Conservation (phyloP, 805 yeast genomes). For the Danielia oregonensis region DNA sequence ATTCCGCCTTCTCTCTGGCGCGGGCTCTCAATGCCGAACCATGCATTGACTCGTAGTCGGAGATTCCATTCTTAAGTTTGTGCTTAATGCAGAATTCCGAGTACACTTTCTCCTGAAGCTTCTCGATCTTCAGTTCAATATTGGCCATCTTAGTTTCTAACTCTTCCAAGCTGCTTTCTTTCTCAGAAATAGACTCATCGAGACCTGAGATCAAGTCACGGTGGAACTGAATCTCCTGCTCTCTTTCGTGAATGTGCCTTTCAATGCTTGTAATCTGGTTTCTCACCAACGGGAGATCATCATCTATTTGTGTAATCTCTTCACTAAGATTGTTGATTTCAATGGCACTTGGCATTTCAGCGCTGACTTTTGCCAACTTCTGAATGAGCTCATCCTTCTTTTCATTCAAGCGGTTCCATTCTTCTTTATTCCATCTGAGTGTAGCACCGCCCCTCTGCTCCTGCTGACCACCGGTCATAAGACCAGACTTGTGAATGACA, state of each 20-base stretch:
- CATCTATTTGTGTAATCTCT: slow-evolving; percentile 45
- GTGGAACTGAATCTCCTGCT: slow-evolving; percentile 52
- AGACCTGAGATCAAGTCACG: slow-evolving; percentile 20
- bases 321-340: slow-evolving; percentile 55
- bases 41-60: slow-evolving; percentile 67
- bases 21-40: slow-evolving; percentile 55
- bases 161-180: slow-evolving; percentile 12
- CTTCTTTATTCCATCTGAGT: slow-evolving; percentile 70
- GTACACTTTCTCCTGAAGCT: slow-evolving; percentile 46
- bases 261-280: slow-evolving; percentile 41
- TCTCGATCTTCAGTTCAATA: slow-evolving; percentile 14
- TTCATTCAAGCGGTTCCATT: slow-evolving; percentile 49
- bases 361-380: slow-evolving; percentile 48
- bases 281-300: slow-evolving; percentile 42
- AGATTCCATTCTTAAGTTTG: slow-evolving; percentile 48
- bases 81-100: slow-evolving; percentile 50
- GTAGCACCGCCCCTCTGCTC: slow-evolving; percentile 36
- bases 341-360: slow-evolving; percentile 48
- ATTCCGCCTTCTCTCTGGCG: slow-evolving; percentile 58
- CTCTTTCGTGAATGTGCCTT: slow-evolving; percentile 42
- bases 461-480: slow-evolving; percentile 87
- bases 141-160: slow-evolving; percentile 20
- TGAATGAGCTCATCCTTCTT: slow-evolving; percentile 25
- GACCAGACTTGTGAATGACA: slow-evolving; percentile 76
- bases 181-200: slow-evolving; percentile 14